Conservation (phyloP, 495 filamentous ascomycete species). For the Talaromyces proteolyticus region DNA sequence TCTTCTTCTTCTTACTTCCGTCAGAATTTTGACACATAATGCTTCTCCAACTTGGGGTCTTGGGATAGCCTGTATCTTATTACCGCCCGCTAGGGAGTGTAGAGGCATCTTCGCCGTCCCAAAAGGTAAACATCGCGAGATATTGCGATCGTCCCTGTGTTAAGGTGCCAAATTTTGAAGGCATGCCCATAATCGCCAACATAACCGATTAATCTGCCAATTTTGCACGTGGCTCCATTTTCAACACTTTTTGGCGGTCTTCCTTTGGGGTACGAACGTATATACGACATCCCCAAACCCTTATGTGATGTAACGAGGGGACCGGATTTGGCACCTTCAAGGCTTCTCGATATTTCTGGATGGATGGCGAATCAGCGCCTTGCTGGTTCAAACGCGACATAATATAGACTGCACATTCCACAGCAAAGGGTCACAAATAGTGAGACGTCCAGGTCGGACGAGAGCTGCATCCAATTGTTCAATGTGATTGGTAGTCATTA, state of each 20-base stretch:
- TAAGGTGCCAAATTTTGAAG: constrained; percentile 1
- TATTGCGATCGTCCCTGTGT: neutral
- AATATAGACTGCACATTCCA: neutral
- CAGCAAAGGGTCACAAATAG: constrained; percentile 1
- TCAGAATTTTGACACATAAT: too few relatives aligned
- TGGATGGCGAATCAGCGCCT: neutral
- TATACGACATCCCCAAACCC: constrained; percentile 1
- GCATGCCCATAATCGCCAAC: neutral
- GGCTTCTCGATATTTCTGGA: neutral
- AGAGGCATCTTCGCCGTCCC: neutral
- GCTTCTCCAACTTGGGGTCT: too few relatives aligned
- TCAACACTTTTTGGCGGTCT: neutral
- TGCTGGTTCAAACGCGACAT: neutral
- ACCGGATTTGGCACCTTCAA: neutral
- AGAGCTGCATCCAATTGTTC: constrained; percentile 61
- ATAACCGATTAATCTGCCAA: neutral
- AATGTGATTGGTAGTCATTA: constrained; percentile 69
- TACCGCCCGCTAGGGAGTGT: neutral
- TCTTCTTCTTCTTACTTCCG: too few relatives aligned
- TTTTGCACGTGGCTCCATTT: neutral
- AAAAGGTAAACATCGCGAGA: constrained; percentile 5
- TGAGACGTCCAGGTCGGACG: constrained; percentile 59
- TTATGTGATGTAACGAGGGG: neutral
- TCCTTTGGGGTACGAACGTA: constrained; percentile 1
- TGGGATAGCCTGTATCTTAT: neutral